These are phyloP conservation scores for Graphiopsis chlorocephala DNA, from an alignment of 2,329 filamentous ascomycete species.

Conservation along the genomic window DNA sequence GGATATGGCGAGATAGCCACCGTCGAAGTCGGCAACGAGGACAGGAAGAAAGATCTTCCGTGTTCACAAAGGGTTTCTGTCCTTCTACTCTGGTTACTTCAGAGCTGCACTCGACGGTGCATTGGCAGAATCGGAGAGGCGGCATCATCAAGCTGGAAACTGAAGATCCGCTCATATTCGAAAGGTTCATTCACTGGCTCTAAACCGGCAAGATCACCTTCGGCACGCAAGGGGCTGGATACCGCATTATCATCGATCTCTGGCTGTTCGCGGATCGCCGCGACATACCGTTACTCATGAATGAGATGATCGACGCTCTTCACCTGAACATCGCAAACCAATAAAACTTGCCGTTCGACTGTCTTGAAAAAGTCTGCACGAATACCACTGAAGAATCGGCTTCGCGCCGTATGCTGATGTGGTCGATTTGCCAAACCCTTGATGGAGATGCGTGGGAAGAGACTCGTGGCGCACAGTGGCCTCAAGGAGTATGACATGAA, in stretches of 20 bases:
- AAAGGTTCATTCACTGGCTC: neutral
- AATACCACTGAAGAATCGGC: neutral
- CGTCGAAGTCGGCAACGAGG: neutral
- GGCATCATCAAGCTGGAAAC: neutral
- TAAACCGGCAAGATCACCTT: neutral
- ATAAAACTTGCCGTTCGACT: neutral
- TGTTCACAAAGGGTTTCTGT: neutral
- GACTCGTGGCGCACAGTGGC: neutral
- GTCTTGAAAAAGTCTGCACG: neutral
- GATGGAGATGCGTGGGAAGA: too few relatives aligned
- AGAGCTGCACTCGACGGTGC: neutral
- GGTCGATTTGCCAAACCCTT: neutral
- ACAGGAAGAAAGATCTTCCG: neutral
- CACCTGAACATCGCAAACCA: neutral
- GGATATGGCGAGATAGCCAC: neutral
- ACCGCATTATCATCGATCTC: neutral
- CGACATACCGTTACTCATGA: constrained; percentile 18
- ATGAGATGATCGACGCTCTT: neutral
- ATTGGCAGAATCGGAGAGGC: neutral
- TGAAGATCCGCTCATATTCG: neutral
- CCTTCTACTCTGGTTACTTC: neutral
- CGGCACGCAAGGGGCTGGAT: neutral
- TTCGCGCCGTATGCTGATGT: neutral
- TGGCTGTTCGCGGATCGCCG: constrained; percentile 18
- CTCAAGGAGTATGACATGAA: neutral